Evolutionary conservation across 2,329 filamentous ascomycete species (phyloP), one percentile per base, ranked within the genome.

Genomic region (Cladophialophora bantiana): DNA sequence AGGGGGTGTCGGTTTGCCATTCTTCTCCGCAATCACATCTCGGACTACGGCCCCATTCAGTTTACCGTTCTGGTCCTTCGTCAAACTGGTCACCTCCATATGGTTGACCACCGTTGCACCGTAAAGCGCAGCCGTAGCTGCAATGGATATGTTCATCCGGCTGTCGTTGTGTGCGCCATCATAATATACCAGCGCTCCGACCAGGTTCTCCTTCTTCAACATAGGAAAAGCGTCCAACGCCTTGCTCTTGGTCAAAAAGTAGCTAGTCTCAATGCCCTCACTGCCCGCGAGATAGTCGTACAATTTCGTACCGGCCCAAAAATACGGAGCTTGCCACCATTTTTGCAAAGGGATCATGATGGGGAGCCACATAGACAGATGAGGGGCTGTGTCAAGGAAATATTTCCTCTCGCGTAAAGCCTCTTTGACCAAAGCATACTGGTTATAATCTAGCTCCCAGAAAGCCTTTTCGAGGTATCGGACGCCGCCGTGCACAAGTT

Each of bases 141-240:
- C 92, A 65, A 96, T 84, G 7, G 91, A 94, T 34, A 95, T 90
- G 76, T 96, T 96, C 92, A 96, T 96, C 58, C 93, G 88, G 20
- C 92, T 95, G 78, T 96, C 93, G 75, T 96, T 96, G 80, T 96
- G 93, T 35, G 91, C 92, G 73, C 93, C 93, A 80, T 96, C 92
- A 77, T 96, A 96, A 83, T 96, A 96, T 31, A 96, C 92, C 74
- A 96, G 81, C 65, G 92, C 92, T 68, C 93, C 93, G 53, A 93
- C 86, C 13, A 96, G 82, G 71, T 90, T 88, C 50, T 91, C 89
- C 75, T 88, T 90, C 81, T 92, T 94, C 71, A 96, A 80, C 92
- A 96, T 95, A 7, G 93, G 93, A 76, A 96, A 96, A 2, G 90
- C 90, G 77, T 94, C 92, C 69, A 96, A 83, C 7, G 92, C 92